phyloP scores from a whole-genome alignment of 345 rosid genomes.

The Jatropha curcas region DNA sequence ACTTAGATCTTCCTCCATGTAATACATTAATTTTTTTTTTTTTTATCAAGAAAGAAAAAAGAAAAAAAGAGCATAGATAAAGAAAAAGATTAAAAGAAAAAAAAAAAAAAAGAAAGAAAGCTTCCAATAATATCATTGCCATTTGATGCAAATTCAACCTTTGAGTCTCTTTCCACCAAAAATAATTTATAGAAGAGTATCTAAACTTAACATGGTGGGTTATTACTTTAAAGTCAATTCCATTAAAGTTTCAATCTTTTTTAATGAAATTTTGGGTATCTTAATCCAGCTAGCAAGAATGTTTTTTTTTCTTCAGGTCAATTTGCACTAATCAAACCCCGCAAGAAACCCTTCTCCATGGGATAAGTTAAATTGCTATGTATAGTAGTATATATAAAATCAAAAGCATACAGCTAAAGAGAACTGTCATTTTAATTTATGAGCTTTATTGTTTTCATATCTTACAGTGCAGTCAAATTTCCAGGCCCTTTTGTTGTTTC shows the following conservation, averaged over 20 bases:
- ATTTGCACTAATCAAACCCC: neutral
- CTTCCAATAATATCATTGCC: conserved; percentile 14
- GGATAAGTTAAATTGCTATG: neutral
- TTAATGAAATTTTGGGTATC: neutral
- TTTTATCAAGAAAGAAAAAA: neutral
- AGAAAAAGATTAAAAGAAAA: neutral
- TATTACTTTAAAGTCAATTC: conserved; percentile 4
- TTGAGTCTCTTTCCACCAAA: neutral
- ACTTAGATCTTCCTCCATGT: neutral
- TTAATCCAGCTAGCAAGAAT: neutral
- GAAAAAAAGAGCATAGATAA: neutral
- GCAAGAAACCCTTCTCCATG: too few species aligned
- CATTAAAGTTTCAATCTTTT: neutral
- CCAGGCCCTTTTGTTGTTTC: neutral
- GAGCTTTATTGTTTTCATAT: neutral
- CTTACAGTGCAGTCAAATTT: neutral
- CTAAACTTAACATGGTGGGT: conserved; percentile 7
- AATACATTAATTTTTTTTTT: neutral
- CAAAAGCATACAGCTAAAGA: neutral
- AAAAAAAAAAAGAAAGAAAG: neutral
- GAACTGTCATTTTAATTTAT: neutral
- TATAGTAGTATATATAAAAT: too few species aligned
- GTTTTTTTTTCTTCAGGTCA: neutral
- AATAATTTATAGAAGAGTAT: neutral
- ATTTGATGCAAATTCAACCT: conserved; percentile 8